These are phyloP conservation scores for Tolypocladium ophioglossoides DNA, from an alignment of 2,329 filamentous ascomycete species.

Conservation along the genomic window DNA sequence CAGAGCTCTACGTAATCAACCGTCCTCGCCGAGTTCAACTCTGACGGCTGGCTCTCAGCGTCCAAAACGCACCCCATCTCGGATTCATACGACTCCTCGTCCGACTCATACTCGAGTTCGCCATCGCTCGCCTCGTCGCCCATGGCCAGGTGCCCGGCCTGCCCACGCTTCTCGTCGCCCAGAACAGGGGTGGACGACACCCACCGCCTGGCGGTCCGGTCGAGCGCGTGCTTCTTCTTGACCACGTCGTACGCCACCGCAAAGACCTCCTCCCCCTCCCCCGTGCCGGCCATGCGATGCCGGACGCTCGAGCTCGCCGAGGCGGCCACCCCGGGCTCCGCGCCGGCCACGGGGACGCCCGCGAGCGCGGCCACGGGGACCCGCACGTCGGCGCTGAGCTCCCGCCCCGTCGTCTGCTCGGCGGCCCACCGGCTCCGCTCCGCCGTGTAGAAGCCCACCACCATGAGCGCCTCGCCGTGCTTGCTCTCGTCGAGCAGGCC, in stretches of 20 bases:
- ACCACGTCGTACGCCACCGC: not conserved
- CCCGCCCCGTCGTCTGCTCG: not conserved
- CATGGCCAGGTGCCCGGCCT: not conserved
- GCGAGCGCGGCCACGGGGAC: not conserved
- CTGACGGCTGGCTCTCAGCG: not conserved
- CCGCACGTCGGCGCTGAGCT: not conserved
- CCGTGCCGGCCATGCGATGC: not conserved
- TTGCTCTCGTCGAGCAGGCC: not conserved
- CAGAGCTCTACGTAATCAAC: not conserved
- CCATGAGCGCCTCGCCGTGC: not conserved
- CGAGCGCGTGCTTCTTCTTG: not conserved
- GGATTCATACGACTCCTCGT: not conserved
- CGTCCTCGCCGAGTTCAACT: too few relatives aligned
- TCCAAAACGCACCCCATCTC: not conserved
- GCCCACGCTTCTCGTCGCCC: not conserved
- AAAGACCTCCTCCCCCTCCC: not conserved
- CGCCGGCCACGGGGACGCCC: not conserved
- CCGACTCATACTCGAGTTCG: not conserved
- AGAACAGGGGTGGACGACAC: not conserved
- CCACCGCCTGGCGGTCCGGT: not conserved
- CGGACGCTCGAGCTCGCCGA: not conserved
- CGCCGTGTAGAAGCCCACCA: not conserved
- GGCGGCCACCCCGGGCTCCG: not conserved
- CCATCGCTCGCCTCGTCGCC: not conserved
- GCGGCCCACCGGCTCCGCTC: not conserved